Conservation (phyloP, 495 filamentous ascomycete genomes). For the Hypoxylon lenormandii region DNA sequence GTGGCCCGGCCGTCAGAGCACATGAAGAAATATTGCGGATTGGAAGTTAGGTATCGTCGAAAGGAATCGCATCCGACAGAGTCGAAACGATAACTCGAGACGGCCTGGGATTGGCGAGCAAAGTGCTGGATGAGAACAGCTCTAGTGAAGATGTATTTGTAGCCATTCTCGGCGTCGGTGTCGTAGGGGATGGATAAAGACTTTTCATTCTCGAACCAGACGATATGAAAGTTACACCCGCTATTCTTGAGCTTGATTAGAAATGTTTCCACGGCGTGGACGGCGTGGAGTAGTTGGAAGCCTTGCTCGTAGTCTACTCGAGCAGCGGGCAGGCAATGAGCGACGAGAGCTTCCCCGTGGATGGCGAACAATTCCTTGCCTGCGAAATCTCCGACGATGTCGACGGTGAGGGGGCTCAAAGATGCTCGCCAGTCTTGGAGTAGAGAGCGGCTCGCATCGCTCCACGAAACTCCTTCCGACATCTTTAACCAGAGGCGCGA, state of each 20-base stretch:
- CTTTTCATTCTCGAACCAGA: conserved; percentile 71
- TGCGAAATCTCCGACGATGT: conserved; percentile 79
- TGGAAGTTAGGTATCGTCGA: conserved; percentile 61
- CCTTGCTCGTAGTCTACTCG: conserved; percentile 73
- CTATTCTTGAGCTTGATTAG: conserved; percentile 68
- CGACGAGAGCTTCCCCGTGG: conserved; percentile 77
- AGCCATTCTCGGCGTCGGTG: conserved; percentile 26
- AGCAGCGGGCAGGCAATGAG: conserved; percentile 68
- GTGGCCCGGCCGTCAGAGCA: conserved; percentile 61
- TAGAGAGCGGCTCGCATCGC: background rate
- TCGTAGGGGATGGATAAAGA: conserved; percentile 60
- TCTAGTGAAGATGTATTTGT: conserved; percentile 72
- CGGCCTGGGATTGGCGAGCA: conserved; percentile 34
- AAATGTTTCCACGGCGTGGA: conserved; percentile 74
- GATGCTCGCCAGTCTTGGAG: conserved; percentile 37
- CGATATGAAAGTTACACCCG: conserved; percentile 75
- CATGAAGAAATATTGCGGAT: conserved; percentile 75
- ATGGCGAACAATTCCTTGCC: conserved; percentile 77
- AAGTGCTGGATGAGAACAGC: conserved; percentile 74
- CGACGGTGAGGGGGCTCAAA: conserved; percentile 56
- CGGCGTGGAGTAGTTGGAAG: conserved; percentile 77
- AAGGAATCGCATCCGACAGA: conserved; percentile 63
- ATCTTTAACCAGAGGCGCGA: background rate
- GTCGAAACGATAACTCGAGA: conserved; percentile 59
- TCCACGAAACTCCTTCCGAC: background rate